Base-by-base conservation (phyloP, 306 rosid genomes). In the Ochetophila trinervis region DNA sequence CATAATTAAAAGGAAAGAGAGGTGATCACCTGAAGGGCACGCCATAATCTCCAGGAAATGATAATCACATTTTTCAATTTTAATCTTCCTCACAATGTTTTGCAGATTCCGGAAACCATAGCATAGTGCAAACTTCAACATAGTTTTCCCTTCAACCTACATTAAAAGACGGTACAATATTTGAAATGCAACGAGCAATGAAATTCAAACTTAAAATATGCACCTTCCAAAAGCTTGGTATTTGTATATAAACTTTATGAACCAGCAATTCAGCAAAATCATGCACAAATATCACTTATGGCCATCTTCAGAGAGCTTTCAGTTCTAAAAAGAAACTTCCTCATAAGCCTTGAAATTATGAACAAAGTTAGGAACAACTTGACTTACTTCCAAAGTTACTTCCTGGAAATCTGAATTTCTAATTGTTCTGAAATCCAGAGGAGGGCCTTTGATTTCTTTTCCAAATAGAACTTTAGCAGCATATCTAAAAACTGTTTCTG, bases 41-140 rank as follows among this genome's bases (percentile, higher is more conserved):
- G 99, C 99, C 99, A 93, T 93, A 67, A 93, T 90, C 82, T 93
- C 97, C 64, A 93, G 70, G 71, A 86, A 93, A 73, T 87, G 88
- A 80, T 87, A 93, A 62, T 90, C 94, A 19, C 89, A 87, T 81
- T 90, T 90, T 49, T 87, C 90, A 47, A 40, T 74, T 85, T 86
- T 93, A 27, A 90, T 78, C 74, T 82, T 90, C 74, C 97, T 77
- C 70, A 90, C 96, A 49, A 80, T 66, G n/a, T 86, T 93, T 82
- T 86, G 97, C 69, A 87, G 76, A 78, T 93, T 93, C 22, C 97
- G 94, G 68, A 90, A 93, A 74, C 96, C 99, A 76, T 88, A 93
- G 74, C 97, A 93, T 6, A 90, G 74, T 56, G 97, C 96, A 59
- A 86, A 90, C 68, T 75, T 93, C 75, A 90, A 76, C 34, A 87